Evolutionary conservation across 345 rosid genomes (phyloP), one percentile per base, ranked within the genome.

Genomic region (Limnanthes douglasii): DNA sequence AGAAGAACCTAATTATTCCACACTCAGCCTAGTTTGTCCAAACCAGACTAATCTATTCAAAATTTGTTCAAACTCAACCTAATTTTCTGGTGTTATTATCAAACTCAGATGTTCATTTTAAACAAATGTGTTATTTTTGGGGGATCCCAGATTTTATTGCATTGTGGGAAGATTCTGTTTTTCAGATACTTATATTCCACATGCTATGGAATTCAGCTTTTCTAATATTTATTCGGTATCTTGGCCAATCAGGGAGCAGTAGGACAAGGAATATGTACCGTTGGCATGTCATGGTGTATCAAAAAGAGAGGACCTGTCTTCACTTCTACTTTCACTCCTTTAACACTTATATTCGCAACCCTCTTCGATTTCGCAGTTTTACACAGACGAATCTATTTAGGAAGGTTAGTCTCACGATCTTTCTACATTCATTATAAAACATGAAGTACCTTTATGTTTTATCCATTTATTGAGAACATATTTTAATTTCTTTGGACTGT

Each of bases 201-300:
- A 21, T n/a, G 15, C 15, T 0, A 18, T n/a, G n/a, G n/a, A n/a
- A n/a, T n/a, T n/a, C n/a, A n/a, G n/a, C n/a, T n/a, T n/a, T n/a
- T n/a, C n/a, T n/a, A n/a, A n/a, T n/a, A n/a, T n/a, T n/a, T n/a
- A n/a, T n/a, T n/a, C n/a, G n/a, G n/a, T n/a, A n/a, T n/a, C n/a
- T n/a, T n/a, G n/a, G n/a, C n/a, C n/a, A n/a, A n/a, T n/a, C 21
- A 51, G 64, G 58, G 64, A 32, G 58, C 52, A 4, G 49, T 58
- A 3, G 54, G 49, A 46, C 64, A 58, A 51, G 64, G 64, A 38
- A 51, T 51, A 18, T 58, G 64, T 35, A 58, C 64, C 3, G 58
- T 58, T 14, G 64, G 58, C 12, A 51, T 52, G 18, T 58, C 58
- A 18, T 58, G 64, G 64, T 51, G 64, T 29, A 58, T 58, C 3